Evolutionary conservation across 306 rosid genomes (phyloP).

Genomic region (barrel medic (Medicago truncatula)): DNA sequence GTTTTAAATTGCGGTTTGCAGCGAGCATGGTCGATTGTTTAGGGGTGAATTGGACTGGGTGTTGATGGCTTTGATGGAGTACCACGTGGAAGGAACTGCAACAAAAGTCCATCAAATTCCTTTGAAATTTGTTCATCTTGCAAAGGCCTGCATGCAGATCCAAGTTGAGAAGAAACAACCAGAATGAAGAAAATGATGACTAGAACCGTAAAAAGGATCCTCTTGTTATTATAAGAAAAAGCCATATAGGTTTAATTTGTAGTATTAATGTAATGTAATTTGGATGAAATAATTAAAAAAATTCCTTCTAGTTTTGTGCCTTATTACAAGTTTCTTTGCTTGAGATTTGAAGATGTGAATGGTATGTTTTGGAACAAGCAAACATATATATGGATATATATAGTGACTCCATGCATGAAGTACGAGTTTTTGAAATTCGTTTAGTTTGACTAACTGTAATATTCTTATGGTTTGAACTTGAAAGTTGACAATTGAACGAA

Average conservation of each 20-base stretch:
- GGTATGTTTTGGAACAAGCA: too few species aligned
- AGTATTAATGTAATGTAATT: background rate
- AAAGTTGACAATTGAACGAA: too few species aligned
- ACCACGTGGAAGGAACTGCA: constrained; percentile 54
- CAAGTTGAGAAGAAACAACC: constrained; percentile 45
- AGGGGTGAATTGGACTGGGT: constrained; percentile 40
- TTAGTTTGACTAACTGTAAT: too few species aligned
- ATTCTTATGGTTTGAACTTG: too few species aligned
- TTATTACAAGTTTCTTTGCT: too few species aligned
- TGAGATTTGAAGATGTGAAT: too few species aligned
- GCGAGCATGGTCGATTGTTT: too few species aligned
- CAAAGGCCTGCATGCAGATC: constrained; percentile 51
- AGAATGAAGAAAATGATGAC: constrained; percentile 38
- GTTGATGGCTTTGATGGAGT: background rate
- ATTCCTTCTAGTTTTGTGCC: background rate
- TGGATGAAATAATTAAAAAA: background rate
- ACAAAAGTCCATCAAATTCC: constrained; percentile 41
- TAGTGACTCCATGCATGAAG: too few species aligned
- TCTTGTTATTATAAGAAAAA: constrained; percentile 10
- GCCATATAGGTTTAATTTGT: constrained; percentile 2
- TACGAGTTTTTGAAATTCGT: too few species aligned
- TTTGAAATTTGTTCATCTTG: constrained; percentile 9
- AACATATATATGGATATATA: too few species aligned
- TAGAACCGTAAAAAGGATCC: constrained; percentile 37
- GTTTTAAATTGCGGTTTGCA: too few species aligned